phyloP scores from a whole-genome alignment of 2,329 filamentous ascomycete species.

The Aureobasidium sp. region DNA sequence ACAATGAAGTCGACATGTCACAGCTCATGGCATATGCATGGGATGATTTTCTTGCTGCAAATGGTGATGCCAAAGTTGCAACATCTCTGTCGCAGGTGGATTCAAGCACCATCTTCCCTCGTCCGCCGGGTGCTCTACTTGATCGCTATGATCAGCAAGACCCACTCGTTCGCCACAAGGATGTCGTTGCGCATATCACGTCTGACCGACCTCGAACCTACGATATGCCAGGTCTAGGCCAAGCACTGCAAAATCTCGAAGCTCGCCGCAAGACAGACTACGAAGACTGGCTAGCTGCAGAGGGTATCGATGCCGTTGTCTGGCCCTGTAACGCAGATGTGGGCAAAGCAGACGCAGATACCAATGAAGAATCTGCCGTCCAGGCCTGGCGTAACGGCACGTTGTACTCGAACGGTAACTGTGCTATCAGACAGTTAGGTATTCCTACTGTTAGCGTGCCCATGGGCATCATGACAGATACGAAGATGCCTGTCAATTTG shows the following conservation, averaged over 20 bases:
- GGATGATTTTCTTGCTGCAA: conserved; percentile 56
- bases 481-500: conserved; percentile 58
- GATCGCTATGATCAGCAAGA: neutral
- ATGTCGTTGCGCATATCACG: neutral
- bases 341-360: conserved; percentile 54
- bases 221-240: conserved; percentile 45
- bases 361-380: conserved; percentile 32
- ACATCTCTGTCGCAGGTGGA: conserved; percentile 18
- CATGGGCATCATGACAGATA: conserved; percentile 56
- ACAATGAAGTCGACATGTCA: neutral
- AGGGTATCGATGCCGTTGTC: conserved; percentile 50
- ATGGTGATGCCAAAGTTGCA: conserved; percentile 43
- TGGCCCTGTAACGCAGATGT: conserved; percentile 60
- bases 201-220: conserved; percentile 34
- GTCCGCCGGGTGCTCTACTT: neutral
- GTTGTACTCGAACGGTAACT: conserved; percentile 60
- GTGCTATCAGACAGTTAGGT: conserved; percentile 59
- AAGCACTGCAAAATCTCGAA: conserved; percentile 54
- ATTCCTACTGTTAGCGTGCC: conserved; percentile 61
- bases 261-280: conserved; percentile 53
- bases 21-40: conserved; percentile 52
- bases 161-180: neutral
- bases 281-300: conserved; percentile 56
- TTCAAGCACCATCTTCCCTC: neutral
- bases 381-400: conserved; percentile 57